Conservation (phyloP, 768 basidiomycete species). For the Panaeolus cyanescens region DNA sequence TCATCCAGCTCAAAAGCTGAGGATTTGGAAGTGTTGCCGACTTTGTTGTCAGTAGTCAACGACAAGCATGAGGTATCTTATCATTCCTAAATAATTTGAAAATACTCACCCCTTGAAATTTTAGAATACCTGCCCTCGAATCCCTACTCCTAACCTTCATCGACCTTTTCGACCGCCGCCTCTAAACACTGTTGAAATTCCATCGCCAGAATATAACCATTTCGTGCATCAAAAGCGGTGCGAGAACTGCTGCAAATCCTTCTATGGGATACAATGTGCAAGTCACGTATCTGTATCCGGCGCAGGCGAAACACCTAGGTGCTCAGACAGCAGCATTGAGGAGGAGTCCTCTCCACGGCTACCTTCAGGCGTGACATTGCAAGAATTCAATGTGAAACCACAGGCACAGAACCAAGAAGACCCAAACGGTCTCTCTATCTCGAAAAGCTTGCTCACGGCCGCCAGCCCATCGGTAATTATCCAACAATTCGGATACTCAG, state of each 20-base stretch:
- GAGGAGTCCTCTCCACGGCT: background rate
- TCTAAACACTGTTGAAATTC: background rate
- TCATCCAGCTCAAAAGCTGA: background rate
- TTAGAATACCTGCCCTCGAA: background rate
- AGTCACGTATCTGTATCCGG: background rate
- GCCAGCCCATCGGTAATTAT: background rate
- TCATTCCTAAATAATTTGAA: background rate
- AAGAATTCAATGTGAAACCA: too few species aligned
- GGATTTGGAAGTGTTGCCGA: background rate
- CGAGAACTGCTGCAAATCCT: background rate
- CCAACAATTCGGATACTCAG: background rate
- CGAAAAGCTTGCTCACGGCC: background rate
- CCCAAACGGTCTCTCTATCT: background rate
- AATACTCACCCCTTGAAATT: too few species aligned
- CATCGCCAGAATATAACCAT: background rate
- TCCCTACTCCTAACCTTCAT: background rate
- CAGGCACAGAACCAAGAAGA: background rate
- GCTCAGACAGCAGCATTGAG: background rate
- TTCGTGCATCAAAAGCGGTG: background rate
- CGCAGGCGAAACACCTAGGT: background rate
- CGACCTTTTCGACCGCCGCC: background rate
- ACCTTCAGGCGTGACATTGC: too few species aligned
- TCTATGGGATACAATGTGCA: background rate
- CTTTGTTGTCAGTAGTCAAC: background rate
- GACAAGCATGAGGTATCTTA: background rate